A percentile compares a stretch with the other conserved stretches of the same genome.
Conservation (phyloP, 768 basidiomycete genomes). For the Tricholoma sp. region DNA sequence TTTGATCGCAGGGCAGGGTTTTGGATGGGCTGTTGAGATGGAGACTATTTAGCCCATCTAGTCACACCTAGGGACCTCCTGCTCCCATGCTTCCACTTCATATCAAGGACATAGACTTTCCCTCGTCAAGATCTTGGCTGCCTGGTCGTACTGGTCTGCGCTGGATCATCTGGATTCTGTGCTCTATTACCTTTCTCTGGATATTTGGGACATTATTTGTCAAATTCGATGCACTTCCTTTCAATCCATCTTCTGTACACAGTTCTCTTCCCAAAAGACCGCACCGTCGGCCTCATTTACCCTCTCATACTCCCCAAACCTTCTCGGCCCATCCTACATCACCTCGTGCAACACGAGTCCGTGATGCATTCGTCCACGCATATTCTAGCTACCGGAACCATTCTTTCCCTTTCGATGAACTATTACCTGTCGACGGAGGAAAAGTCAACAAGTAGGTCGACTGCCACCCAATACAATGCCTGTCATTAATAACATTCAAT, state of each 20-base stretch:
- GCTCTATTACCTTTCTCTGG: slow-evolving; percentile 12
- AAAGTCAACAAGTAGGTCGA: slow-evolving; percentile 48
- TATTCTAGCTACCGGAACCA: slow-evolving; percentile 49
- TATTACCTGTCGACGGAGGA: slow-evolving; percentile 45
- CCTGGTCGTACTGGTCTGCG: too few species aligned
- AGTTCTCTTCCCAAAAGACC: too few species aligned
- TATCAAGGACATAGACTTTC: too few species aligned
- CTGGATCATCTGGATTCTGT: too few species aligned
- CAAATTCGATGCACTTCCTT: neutral
- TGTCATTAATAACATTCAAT: neutral
- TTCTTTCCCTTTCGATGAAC: slow-evolving; percentile 55
- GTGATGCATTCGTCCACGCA: slow-evolving; percentile 55
- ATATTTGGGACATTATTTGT: slow-evolving; percentile 6
- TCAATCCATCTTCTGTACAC: too few species aligned
- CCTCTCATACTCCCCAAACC: slow-evolving; percentile 4
- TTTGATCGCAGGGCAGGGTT: too few species aligned
- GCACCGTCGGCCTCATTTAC: neutral
- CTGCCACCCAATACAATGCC: neutral
- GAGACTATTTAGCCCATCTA: too few species aligned
- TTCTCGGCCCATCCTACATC: neutral
- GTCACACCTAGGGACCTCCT: too few species aligned
- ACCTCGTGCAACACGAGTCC: slow-evolving; percentile 47
- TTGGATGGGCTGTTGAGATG: too few species aligned
- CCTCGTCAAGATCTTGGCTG: too few species aligned
- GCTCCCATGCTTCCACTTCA: too few species aligned